Conservation (phyloP, 257 asterid species). For the Perilla frutescens region DNA sequence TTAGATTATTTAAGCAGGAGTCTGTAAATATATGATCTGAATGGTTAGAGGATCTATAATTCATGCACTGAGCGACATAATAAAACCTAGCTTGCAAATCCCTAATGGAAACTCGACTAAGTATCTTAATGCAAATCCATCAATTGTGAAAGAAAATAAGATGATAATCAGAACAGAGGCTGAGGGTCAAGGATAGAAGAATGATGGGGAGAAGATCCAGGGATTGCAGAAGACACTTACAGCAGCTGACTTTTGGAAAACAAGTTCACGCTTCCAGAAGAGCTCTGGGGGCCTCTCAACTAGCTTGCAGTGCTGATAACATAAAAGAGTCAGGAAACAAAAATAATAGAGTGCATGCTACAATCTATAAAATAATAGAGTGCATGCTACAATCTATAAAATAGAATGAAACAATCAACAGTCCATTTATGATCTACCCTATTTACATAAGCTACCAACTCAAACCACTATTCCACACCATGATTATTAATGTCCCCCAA, state of each 20-base stretch:
- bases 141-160: neutral
- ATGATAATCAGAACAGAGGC: neutral
- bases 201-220: constrained; percentile 15
- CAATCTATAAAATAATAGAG: constrained; percentile 6
- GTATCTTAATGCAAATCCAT: constrained; percentile 17
- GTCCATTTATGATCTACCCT: constrained; percentile 25
- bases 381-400: neutral
- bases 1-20: constrained; percentile 34
- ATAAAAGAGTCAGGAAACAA: constrained; percentile 33
- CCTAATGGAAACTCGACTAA: constrained; percentile 24
- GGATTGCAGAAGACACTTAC: constrained; percentile 61
- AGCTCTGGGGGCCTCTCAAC: constrained; percentile 95
- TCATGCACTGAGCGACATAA: constrained; percentile 19
- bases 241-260: constrained; percentile 72
- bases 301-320: constrained; percentile 75
- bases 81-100: constrained; percentile 25
- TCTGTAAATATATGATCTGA: constrained; percentile 23
- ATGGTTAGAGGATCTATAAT: constrained; percentile 8
- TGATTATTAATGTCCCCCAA: constrained; percentile 7
- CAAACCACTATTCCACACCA: constrained; percentile 3
- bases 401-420: constrained; percentile 9
- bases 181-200: neutral
- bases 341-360: constrained; percentile 8
- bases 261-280: constrained; percentile 74
- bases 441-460: constrained; percentile 22